These are phyloP conservation scores for Cytidiella melzeri DNA, from an alignment of 768 basidiomycete species.

Conservation along the genomic window DNA sequence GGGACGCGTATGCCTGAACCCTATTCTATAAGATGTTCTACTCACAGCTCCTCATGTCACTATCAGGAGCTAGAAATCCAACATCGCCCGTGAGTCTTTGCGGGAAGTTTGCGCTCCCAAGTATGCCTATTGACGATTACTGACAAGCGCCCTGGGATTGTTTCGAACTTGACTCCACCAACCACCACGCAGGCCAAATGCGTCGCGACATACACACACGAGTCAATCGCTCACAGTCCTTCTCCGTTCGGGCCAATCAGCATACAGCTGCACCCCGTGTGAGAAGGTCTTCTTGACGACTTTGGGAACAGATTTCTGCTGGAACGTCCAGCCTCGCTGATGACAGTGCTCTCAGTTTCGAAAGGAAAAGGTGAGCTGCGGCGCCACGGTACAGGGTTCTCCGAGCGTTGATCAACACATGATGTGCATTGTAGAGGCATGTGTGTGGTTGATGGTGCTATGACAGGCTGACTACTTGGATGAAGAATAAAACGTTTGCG, in stretches of 20 bases:
- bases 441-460: slow-evolving; percentile 8
- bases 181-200: background rate
- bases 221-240: background rate
- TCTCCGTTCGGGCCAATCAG: background rate
- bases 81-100: too few species aligned
- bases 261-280: background rate
- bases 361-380: background rate
- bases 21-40: too few species aligned
- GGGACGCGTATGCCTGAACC: too few species aligned
- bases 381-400: background rate
- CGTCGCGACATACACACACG: background rate
- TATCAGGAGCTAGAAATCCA: too few species aligned
- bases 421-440: slow-evolving; percentile 8
- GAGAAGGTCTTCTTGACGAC: background rate
- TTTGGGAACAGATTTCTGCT: too few species aligned
- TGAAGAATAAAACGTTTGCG: background rate
- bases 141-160: too few species aligned
- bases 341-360: background rate
- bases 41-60: too few species aligned
- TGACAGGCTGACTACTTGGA: slow-evolving; percentile 4
- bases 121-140: too few species aligned
- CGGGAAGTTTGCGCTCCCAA: too few species aligned
- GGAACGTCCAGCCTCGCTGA: background rate
- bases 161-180: background rate
- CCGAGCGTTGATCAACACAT: slow-evolving; percentile 6